Evolutionary conservation across 176 grass and related monocot genomes (phyloP).

Genomic region (Zea mays): Zm-B73-REFERENCE-NAM-5.0 NC_050104.1:120700001-120700500

Average conservation of each 20-base stretch:
- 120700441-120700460: conserved; percentile 61
- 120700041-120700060: background rate
- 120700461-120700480: conserved; percentile 62
- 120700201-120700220: background rate
- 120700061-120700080: background rate
- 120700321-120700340: conserved; percentile 16
- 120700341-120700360: conserved; percentile 91
- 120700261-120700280: background rate
- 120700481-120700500: conserved; percentile 62
- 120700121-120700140: background rate
- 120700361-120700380: conserved; percentile 73
- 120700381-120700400: conserved; percentile 70
- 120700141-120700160: background rate
- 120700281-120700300: background rate
- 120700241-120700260: background rate
- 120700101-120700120: background rate
- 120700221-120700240: background rate
- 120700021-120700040: conserved; percentile 1
- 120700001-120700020: conserved; percentile 17
- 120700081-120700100: background rate
- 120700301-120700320: background rate
- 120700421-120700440: conserved; percentile 65
- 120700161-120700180: background rate
- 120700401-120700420: conserved; percentile 58
- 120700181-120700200: background rate